phyloP scores from a whole-genome alignment of 2,329 filamentous ascomycete genomes.

The Pseudocercospora vitis region DNA sequence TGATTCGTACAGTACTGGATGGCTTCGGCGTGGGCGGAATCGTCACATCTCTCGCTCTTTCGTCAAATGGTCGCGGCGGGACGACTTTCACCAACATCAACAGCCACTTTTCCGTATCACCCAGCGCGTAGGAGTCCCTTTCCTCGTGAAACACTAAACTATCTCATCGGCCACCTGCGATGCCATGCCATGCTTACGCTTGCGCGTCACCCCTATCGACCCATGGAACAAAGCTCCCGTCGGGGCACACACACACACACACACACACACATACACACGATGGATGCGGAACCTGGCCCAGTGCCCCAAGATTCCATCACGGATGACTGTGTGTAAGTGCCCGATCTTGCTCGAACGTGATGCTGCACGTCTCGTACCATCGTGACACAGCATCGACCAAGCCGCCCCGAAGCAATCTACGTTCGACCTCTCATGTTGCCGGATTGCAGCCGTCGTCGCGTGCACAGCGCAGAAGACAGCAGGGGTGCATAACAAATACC shows the following conservation, averaged over 20 bases:
- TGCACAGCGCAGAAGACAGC: neutral
- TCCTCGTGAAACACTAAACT: too few species aligned
- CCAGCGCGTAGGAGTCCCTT: too few species aligned
- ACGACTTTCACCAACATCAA: too few species aligned
- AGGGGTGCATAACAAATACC: conserved; percentile 9
- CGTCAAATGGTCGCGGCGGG: too few species aligned
- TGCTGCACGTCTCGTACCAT: too few species aligned
- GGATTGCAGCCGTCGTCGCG: conserved; percentile 1
- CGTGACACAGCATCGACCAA: conserved; percentile 3
- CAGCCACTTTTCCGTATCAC: too few species aligned
- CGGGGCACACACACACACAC: too few species aligned
- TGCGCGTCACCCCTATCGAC: too few species aligned
- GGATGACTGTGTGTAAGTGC: conserved; percentile 7
- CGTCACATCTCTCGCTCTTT: too few species aligned
- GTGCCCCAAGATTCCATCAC: too few species aligned
- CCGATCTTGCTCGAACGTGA: conserved; percentile 12
- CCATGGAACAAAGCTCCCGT: neutral
- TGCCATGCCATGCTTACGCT: neutral
- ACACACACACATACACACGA: neutral
- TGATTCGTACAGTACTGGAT: too few species aligned
- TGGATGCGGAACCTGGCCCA: conserved; percentile 1
- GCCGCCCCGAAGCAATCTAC: conserved; percentile 5
- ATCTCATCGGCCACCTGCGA: neutral
- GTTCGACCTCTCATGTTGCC: neutral
- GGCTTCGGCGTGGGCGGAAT: too few species aligned